Evolutionary conservation across 1,139 yeast species (phyloP).

Genomic region (Williopsis jadinii): DNA sequence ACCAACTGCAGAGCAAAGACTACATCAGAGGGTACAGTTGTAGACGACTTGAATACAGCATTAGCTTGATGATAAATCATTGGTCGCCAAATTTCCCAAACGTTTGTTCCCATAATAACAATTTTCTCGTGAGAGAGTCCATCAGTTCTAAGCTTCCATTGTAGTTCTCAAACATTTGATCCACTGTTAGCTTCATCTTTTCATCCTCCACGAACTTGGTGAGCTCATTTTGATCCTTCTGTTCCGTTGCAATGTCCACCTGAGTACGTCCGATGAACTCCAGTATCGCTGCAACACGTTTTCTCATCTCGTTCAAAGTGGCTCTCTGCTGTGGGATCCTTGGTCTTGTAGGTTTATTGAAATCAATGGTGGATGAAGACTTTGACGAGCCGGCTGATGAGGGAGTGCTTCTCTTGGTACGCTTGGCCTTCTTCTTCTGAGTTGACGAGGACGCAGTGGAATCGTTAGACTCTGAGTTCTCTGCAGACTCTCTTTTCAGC

Average conservation of each 20-base stretch:
- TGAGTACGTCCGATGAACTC: constrained; percentile 88
- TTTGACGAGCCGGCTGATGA: constrained; percentile 1
- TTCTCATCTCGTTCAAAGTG: constrained; percentile 72
- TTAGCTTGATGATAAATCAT: background rate
- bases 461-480: constrained; percentile 15
- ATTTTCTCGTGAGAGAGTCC: constrained; percentile 62
- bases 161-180: constrained; percentile 38
- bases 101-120: constrained; percentile 71
- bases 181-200: constrained; percentile 25
- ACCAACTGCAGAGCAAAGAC: constrained; percentile 12
- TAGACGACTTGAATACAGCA: background rate
- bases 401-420: constrained; percentile 3
- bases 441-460: constrained; percentile 6
- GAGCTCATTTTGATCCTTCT: constrained; percentile 44
- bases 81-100: constrained; percentile 29
- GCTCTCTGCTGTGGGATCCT: constrained; percentile 72
- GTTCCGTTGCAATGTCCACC: constrained; percentile 69
- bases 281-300: constrained; percentile 81
- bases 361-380: constrained; percentile 22
- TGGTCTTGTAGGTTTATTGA: constrained; percentile 72
- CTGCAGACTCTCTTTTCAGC: constrained; percentile 2
- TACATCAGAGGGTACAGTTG: constrained; percentile 15
- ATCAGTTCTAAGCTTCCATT: constrained; percentile 55
- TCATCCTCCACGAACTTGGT: constrained; percentile 39
- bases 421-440: constrained; percentile 11